Evolutionary conservation across 2,329 filamentous ascomycete genomes (phyloP), one percentile per base, ranked within the genome.

Genomic region (Epichloe sibirici): DNA sequence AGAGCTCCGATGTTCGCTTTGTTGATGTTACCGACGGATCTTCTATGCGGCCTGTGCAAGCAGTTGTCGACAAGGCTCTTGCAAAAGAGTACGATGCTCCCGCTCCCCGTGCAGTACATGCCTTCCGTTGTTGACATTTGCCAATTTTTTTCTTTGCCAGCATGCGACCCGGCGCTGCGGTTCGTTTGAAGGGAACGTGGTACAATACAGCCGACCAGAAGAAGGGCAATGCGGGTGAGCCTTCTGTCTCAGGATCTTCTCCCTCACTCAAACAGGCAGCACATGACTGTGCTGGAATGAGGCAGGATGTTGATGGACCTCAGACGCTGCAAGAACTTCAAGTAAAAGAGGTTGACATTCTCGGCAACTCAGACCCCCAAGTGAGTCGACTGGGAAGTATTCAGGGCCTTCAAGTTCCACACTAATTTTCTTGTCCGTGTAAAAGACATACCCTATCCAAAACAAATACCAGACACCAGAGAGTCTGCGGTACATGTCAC

Each of bases 391-490:
- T 34, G 15, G 28, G 13, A 28, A 43, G 15, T 21, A 38, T 28
- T 12, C 12, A 31, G 6, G 21, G 25, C 15, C 35, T 34, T 48
- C 55, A 23, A 17, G 45, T 17, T 39, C 45, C 47, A 31, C 44
- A 48, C 57, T 54, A 55, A 57, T 50, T 53, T n/a, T 57, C 49
- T 51, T 13, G 9, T 28, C 17, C 45, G 55, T 53, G 31, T 63
- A 45, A 55, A 96, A 97, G 87, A 87, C 84, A 57, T 95, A 88
- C 65, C 93, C 93, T 3, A 81, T 98, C 25, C 93, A 98, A 70
- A 95, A 95, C 70, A 97, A 97, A 70, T 95, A 93, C 61, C 90
- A 96, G 61, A 88, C 85, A 5, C 75, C 86, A 49, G 91, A 97
- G 65, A 97, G 86, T 66, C 79, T 98, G 56, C 86, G 93, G 54